Evolutionary conservation across 2,329 filamentous ascomycete species (phyloP).

Genomic region (Neonectria hederae): DNA sequence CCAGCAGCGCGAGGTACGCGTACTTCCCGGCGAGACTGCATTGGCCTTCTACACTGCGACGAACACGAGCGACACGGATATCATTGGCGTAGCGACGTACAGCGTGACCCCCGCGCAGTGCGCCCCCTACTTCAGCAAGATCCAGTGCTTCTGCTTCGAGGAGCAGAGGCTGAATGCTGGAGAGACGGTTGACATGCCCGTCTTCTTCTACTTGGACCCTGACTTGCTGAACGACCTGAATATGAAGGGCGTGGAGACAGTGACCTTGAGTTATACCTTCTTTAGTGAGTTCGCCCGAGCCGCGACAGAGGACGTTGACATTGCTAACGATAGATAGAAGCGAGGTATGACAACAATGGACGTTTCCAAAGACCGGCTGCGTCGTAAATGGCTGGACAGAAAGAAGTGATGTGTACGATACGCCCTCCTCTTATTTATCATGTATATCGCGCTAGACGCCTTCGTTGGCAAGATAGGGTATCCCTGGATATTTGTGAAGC

Average conservation of each 20-base stretch:
- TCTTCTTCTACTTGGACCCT: slow-evolving; percentile 98
- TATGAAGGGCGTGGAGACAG: slow-evolving; percentile 94
- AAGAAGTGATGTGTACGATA: slow-evolving; percentile 32
- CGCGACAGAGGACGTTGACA: not conserved
- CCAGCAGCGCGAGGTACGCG: slow-evolving; percentile 95
- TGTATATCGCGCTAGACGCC: slow-evolving; percentile 22
- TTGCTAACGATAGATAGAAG: slow-evolving; percentile 54
- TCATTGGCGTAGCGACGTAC: slow-evolving; percentile 98
- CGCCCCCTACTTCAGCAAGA: slow-evolving; percentile 98
- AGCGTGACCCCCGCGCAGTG: slow-evolving; percentile 96
- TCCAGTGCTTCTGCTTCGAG: slow-evolving; percentile 99
- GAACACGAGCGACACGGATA: slow-evolving; percentile 88
- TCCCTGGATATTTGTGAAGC: slow-evolving; percentile 1
- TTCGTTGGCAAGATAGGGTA: slow-evolving; percentile 14
- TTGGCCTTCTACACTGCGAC: slow-evolving; percentile 98
- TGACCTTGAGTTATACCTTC: slow-evolving; percentile 97
- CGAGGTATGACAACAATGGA: slow-evolving; percentile 58
- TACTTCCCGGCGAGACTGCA: slow-evolving; percentile 94
- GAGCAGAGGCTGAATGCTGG: slow-evolving; percentile 93
- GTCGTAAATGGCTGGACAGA: slow-evolving; percentile 33
- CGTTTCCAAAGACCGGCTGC: slow-evolving; percentile 52
- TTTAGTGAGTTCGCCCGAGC: slow-evolving; percentile 77
- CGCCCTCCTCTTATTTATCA: slow-evolving; percentile 32
- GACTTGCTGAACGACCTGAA: slow-evolving; percentile 91
- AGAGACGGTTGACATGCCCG: slow-evolving; percentile 99